Base-by-base conservation (phyloP, 805 yeast genomes). In the Kazachstania bromeliacearum region DNA sequence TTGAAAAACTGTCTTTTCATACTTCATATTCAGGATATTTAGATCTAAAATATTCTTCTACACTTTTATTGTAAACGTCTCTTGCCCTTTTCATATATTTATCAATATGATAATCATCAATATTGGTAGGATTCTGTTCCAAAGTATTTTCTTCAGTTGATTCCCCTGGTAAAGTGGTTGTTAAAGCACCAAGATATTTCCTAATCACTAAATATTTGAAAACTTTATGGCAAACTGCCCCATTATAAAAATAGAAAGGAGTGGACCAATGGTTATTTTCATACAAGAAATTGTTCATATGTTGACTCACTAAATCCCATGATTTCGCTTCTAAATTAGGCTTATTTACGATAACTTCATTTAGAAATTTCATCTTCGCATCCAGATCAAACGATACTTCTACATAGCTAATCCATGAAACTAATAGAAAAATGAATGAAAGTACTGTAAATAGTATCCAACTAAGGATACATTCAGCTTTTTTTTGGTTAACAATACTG, bases 1-100 rank as follows among this genome's bases (percentile, higher is more conserved):
- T n/a, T n/a, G n/a, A n/a, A n/a, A n/a, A n/a, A n/a, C n/a, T n/a
- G n/a, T n/a, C n/a, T n/a, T n/a, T n/a, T n/a, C n/a, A n/a, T n/a
- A n/a, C n/a, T n/a, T n/a, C n/a, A 18, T 18, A 33, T 3, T 32
- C 22, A 10, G 28, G 27, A 17, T 32, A 32, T 29, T 17, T 29
- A n/a, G 23, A 8, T n/a, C 20, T 19, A n/a, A 29, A 18, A 19
- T 29, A 29, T 2, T 13, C 23, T 6, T 19, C 24, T 10, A 29
- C 32, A 29, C 24, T 29, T 19, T 29, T 2, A 16, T 29, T 10
- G 13, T 29, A 29, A 12, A 29, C 32, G 20, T 19, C 23, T 5
- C 17, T n/a, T 3, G 32, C 24, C 32, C 4, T 29, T n/a, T 19
- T 29, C 23, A 29, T 29, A 19, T 29, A 29, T n/a, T 12, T 29